Evolutionary conservation across 2,329 filamentous ascomycete species (phyloP).

Genomic region (Colletotrichum sp.): DNA sequence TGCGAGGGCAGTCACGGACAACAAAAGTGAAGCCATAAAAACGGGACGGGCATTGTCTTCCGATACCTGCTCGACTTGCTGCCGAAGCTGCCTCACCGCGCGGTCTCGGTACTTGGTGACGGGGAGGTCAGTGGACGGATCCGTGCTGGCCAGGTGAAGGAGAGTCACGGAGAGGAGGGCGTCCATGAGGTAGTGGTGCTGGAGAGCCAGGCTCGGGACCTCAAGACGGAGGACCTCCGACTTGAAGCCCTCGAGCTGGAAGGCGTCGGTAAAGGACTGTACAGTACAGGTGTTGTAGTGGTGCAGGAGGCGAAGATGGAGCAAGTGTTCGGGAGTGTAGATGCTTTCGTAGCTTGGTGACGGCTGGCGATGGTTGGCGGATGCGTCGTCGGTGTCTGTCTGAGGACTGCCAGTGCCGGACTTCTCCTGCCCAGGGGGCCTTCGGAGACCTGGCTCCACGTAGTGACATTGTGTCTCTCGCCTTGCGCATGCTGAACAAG

Average conservation of each 20-base stretch:
- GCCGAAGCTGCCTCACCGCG: not conserved
- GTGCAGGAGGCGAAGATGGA: not conserved
- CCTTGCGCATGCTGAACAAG: not conserved
- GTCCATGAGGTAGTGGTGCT: not conserved
- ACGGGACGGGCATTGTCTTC: not conserved
- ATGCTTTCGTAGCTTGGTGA: not conserved
- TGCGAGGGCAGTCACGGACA: not conserved
- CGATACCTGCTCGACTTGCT: not conserved
- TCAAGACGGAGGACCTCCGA: not conserved
- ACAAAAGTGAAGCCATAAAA: not conserved
- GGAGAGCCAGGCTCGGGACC: not conserved
- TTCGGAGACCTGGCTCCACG: not conserved
- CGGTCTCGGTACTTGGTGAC: not conserved
- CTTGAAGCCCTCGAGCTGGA: not conserved
- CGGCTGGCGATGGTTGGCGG: not conserved
- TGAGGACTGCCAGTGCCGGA: not conserved
- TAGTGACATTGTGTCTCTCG: not conserved
- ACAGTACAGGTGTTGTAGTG: not conserved
- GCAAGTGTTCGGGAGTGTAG: not conserved
- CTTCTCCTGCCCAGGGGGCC: not conserved
- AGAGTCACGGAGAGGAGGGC: not conserved
- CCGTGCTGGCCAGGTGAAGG: not conserved
- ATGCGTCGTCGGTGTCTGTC: not conserved
- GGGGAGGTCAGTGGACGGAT: not conserved
- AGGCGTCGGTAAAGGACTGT: not conserved